These are phyloP conservation scores for Cyclotella choctawhatcheeana DNA, from an alignment of 108 stramenopile species.

Conservation along the genomic window DNA sequence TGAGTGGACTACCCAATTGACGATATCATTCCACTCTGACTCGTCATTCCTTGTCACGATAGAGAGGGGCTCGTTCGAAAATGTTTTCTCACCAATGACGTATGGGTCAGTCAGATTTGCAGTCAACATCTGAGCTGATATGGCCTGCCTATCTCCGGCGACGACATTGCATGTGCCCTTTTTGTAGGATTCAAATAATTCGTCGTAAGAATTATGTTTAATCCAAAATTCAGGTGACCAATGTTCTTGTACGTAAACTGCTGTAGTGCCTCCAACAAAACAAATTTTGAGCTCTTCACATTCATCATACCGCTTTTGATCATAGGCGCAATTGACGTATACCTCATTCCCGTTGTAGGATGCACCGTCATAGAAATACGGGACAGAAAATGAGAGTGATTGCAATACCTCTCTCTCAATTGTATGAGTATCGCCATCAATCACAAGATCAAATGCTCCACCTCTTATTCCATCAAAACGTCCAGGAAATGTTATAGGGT, in stretches of 20 bases:
- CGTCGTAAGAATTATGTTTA: neutral
- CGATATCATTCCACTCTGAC: slow-evolving; percentile 42
- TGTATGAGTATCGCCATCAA: slow-evolving; percentile 5
- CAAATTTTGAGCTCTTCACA: slow-evolving; percentile 33
- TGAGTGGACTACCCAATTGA: slow-evolving; percentile 55
- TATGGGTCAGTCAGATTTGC: too few relatives aligned
- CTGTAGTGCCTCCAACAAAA: slow-evolving; percentile 7
- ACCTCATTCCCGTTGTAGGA: slow-evolving; percentile 20
- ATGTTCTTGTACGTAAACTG: slow-evolving; percentile 5
- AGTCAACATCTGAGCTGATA: too few relatives aligned
- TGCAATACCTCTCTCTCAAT: slow-evolving; percentile 16
- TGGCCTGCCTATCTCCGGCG: neutral
- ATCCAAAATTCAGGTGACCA: slow-evolving; percentile 4
- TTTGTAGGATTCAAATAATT: slow-evolving; percentile 2
- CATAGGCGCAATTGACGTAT: slow-evolving; percentile 48
- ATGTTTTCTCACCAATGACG: slow-evolving; percentile 4
- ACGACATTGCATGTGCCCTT: slow-evolving; percentile 33
- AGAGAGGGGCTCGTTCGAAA: slow-evolving; percentile 28
- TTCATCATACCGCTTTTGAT: slow-evolving; percentile 14
- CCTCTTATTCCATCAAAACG: slow-evolving; percentile 8
- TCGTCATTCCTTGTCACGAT: slow-evolving; percentile 33
- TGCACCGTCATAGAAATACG: slow-evolving; percentile 25
- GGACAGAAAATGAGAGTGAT: slow-evolving; percentile 5
- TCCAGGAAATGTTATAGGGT: neutral
- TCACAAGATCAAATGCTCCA: neutral